These are phyloP conservation scores for Backusella liffmaniae DNA, from an alignment of 192 early-diverging fungal species.

Conservation along the genomic window DNA sequence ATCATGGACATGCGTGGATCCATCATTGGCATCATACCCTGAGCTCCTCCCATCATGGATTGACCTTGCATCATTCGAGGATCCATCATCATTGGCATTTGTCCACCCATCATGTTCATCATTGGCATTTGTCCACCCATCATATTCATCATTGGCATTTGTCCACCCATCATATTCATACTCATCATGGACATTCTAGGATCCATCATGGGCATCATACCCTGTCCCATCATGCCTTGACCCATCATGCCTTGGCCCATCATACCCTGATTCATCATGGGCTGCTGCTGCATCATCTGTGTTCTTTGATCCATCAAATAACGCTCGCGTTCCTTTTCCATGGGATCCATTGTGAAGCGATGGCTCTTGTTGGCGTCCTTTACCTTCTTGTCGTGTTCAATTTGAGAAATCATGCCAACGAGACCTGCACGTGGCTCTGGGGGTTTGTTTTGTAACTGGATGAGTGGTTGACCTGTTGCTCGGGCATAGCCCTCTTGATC, in stretches of 20 bases:
- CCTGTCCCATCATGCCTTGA: slow-evolving; percentile 11
- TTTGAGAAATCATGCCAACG: slow-evolving; percentile 41
- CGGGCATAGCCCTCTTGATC: slow-evolving; percentile 38
- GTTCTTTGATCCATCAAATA: slow-evolving; percentile 34
- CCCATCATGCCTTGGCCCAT: slow-evolving; percentile 7
- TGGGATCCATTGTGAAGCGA: slow-evolving; percentile 20
- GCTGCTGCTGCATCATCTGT: slow-evolving; percentile 5
- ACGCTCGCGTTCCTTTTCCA: slow-evolving; percentile 35
- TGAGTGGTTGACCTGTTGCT: slow-evolving; percentile 34
- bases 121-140: slow-evolving; percentile 17
- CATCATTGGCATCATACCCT: slow-evolving; percentile 27
- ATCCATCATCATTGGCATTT: slow-evolving; percentile 30
- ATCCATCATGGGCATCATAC: slow-evolving; percentile 23
- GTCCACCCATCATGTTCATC: slow-evolving; percentile 18
- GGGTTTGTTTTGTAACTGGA: slow-evolving; percentile 35
- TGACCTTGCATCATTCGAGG: slow-evolving; percentile 32
- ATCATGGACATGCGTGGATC: slow-evolving; percentile 25
- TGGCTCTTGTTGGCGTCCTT: slow-evolving; percentile 20
- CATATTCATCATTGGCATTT: slow-evolving; percentile 18
- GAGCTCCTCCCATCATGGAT: slow-evolving; percentile 4
- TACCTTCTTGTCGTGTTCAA: slow-evolving; percentile 34
- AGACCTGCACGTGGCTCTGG: slow-evolving; percentile 38
- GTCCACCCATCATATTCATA: slow-evolving; percentile 22
- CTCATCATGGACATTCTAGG: slow-evolving; percentile 13
- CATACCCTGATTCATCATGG: slow-evolving; percentile 16